Base-by-base conservation (phyloP, 2,329 filamentous ascomycete genomes). In the Pseudocercospora eumusae region DNA sequence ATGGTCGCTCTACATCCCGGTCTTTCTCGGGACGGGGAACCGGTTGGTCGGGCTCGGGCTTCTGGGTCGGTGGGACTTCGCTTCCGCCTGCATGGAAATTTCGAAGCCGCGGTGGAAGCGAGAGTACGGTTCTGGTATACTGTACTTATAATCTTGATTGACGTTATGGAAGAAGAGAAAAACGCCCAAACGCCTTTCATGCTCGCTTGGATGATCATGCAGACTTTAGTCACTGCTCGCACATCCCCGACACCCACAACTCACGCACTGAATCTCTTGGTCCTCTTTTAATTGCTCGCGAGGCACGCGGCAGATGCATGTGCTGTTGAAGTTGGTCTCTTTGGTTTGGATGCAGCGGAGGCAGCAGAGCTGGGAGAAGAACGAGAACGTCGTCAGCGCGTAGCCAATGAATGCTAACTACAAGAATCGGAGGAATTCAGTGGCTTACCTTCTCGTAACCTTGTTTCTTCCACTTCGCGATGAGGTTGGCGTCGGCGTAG, bases 391-490 rank as follows among this genome's bases (percentile, higher is more conserved):
- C 4, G 50, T 21, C 27, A 33, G 25, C 23, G 56, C 7, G 6
- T 13, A 20, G 1, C 42, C 18, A 13, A n/a, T n/a, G 36, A 40
- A 40, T 44, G 10, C 28, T 31, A 8, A 2, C 28, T 31, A 8
- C 28, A 31, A 11, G 23, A 25, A 25, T 31, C 28, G 9, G 28
- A 31, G 60, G n/a, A 4, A 3, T n/a, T 9, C 2, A 20, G 2
- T 25, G 6, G 76, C 82, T 56, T 76, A 91, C 91, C 87, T 98
- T 97, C 78, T 99, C 95, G 73, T 99, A 99, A 15, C 95, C 95
- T 73, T 96, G 90, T 81, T 99, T 99, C 86, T 99, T 99, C 95
- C 95, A 99, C 81, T 99, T 99, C 13, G 95, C 95, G 74, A 99
- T 98, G 74, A 99, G 81, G 81, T 93, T 95, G 50, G 91, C 87